A percentile compares a stretch with the other conserved stretches of the same genome.
These are phyloP conservation scores for Aureobasidium sp. DNA, from an alignment of 2,329 filamentous ascomycete genomes.

Conservation along the genomic window DNA sequence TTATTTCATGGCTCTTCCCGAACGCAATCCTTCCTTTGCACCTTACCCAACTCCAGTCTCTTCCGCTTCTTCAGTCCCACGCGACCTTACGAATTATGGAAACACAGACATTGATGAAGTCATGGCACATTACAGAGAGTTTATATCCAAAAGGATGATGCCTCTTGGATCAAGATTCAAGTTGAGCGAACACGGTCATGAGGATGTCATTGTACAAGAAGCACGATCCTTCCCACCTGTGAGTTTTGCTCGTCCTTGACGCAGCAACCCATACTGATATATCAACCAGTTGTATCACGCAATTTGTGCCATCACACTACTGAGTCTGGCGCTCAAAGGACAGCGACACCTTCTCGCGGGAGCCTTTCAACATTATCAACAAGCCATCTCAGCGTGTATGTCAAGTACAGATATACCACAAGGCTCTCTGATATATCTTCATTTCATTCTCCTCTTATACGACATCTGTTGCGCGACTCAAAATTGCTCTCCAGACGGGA, in stretches of 20 bases:
- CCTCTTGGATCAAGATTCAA: constrained; percentile 13
- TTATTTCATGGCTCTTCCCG: constrained; percentile 9
- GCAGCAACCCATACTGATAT: neutral
- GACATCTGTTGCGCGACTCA: constrained; percentile 36
- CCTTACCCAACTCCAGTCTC: neutral
- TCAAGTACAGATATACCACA: constrained; percentile 43
- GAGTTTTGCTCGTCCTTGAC: constrained; percentile 28
- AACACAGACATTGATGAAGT: neutral
- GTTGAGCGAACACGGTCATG: neutral
- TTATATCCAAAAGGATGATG: constrained; percentile 16
- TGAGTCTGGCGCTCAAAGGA: constrained; percentile 40
- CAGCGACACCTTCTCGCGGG: constrained; percentile 33
- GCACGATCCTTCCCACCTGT: constrained; percentile 46
- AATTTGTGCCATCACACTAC: constrained; percentile 45
- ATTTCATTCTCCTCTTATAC: constrained; percentile 51
- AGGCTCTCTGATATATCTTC: constrained; percentile 50
- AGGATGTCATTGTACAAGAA: constrained; percentile 24
- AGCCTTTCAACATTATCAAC: constrained; percentile 48
- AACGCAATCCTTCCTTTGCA: neutral
- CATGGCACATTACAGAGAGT: constrained; percentile 15
- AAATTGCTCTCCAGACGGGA: constrained; percentile 27
- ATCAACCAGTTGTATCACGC: constrained; percentile 45
- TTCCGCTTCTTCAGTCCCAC: neutral
- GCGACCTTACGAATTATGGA: neutral
- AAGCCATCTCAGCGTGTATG: constrained; percentile 35